A percentile compares a stretch with the other conserved stretches of the same genome.
Conservation (phyloP, 2,329 filamentous ascomycete species). For the Cordyceps cicadae region DNA sequence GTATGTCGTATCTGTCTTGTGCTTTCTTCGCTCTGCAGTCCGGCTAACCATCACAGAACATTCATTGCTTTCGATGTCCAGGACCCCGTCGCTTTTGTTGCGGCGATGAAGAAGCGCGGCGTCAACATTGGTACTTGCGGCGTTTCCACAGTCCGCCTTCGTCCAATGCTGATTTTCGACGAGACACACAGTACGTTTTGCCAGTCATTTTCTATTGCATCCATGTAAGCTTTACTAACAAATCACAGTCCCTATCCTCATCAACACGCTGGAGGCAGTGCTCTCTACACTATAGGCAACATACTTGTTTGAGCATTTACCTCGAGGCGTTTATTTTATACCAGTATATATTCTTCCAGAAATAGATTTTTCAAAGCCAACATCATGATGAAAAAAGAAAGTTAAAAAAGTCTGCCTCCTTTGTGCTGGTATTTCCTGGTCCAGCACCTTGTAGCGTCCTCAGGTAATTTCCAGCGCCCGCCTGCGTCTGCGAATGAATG, state of each 20-base stretch:
- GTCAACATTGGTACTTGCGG: constrained; percentile 75
- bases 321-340: neutral
- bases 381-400: neutral
- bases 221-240: neutral
- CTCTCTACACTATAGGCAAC: constrained; percentile 18
- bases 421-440: too few species aligned
- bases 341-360: neutral
- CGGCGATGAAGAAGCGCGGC: constrained; percentile 61
- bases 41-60: constrained; percentile 31
- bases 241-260: constrained; percentile 17
- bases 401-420: too few species aligned
- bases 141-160: constrained; percentile 57
- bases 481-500: too few species aligned
- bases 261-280: constrained; percentile 23
- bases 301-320: neutral
- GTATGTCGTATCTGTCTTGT: neutral
- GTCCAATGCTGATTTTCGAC: constrained; percentile 58
- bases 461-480: too few species aligned
- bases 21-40: neutral
- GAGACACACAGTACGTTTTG: constrained; percentile 36
- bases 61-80: constrained; percentile 76
- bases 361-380: neutral
- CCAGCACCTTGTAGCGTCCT: too few species aligned
- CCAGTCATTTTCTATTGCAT: neutral
- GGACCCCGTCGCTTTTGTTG: constrained; percentile 59